Evolutionary conservation across 306 rosid species (phyloP), one percentile per base, ranked within the genome.

Genomic region (Begonia peltatifolia): DNA sequence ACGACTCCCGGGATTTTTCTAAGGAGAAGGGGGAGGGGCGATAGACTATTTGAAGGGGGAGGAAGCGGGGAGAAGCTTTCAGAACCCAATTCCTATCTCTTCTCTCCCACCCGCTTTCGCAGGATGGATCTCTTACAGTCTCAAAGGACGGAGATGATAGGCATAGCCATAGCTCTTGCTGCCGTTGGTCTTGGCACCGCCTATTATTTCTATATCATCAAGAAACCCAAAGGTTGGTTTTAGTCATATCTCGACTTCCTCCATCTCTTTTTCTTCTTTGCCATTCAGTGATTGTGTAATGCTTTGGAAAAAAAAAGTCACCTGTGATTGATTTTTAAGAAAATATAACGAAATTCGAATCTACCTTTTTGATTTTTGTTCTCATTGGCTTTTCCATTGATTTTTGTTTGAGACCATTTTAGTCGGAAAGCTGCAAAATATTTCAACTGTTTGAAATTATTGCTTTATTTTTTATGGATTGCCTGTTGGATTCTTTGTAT

Each of bases 141-240:
- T 58, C 89, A 63, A 68, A 65, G 76, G 50, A 60, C 64, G 0
- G 85, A 78, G 63, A 71, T 63, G 75, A 59, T 78, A 41, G 66
- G 74, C 75, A 46, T 75, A 16, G 69, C 74, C 10, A 56, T 73
- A 9, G 85, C 85, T 58, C 66, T 73, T 4, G 74, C 65, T 16
- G 82, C 85, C 54, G 43, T 82, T 55, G 66, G 74, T 22, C 78
- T 68, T 35, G 82, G 70, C 17, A 70, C 85, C 47, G 80, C 83
- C 50, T 78, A 73, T 74, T 82, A 70, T 59, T 78, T 60, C 65
- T 78, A 73, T 56, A 53, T 78, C 74, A 57, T 66, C 78, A 82
- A 73, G 48, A 82, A 75, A 66, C 72, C 76, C 2, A 78, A 70
- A 76, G 74, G 80, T 76, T 54, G 16, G 8, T 43, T 57, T 30